Conservation (phyloP, 805 yeast genomes). For the Monosporozyma servazzii region DNA sequence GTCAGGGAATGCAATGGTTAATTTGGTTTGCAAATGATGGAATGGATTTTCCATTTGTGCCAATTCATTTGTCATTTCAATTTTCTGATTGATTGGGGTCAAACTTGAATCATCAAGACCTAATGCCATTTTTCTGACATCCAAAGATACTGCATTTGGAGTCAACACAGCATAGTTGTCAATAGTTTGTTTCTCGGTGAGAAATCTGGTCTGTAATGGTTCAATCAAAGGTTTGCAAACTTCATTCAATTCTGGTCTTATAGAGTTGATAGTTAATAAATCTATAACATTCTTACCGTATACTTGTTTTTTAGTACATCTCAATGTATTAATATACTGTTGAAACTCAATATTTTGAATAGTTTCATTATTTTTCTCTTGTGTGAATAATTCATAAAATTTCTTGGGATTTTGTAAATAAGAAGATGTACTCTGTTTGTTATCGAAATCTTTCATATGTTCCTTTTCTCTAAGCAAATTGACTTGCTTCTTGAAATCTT, state of each 20-base stretch:
- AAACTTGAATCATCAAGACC: conserved; percentile 20
- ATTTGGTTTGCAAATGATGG: conserved; percentile 75
- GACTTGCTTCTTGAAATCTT: conserved; percentile 37
- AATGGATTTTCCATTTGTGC: conserved; percentile 39
- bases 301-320: conserved; percentile 58
- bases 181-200: conserved; percentile 40
- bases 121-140: conserved; percentile 41
- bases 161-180: conserved; percentile 81
- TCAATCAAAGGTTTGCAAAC: conserved; percentile 30
- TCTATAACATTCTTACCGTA: conserved; percentile 53
- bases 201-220: conserved; percentile 35
- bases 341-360: conserved; percentile 47
- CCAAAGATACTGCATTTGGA: conserved; percentile 73
- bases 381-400: conserved; percentile 51
- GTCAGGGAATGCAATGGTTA: conserved; percentile 93
- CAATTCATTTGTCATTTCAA: conserved; percentile 6
- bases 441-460: conserved; percentile 5
- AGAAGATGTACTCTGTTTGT: conserved; percentile 5
- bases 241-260: conserved; percentile 4
- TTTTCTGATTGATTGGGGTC: conserved; percentile 25
- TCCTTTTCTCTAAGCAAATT: conserved; percentile 31
- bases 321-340: conserved; percentile 52
- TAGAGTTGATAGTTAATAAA: conserved; percentile 28
- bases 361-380: conserved; percentile 42
- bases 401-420: conserved; percentile 36